Percentiles rank a stretch among this genome's conserved stretches.
These are phyloP conservation scores for Pseudofabraea citricarpa DNA, from an alignment of 2,329 filamentous ascomycete species.

Conservation along the genomic window DNA sequence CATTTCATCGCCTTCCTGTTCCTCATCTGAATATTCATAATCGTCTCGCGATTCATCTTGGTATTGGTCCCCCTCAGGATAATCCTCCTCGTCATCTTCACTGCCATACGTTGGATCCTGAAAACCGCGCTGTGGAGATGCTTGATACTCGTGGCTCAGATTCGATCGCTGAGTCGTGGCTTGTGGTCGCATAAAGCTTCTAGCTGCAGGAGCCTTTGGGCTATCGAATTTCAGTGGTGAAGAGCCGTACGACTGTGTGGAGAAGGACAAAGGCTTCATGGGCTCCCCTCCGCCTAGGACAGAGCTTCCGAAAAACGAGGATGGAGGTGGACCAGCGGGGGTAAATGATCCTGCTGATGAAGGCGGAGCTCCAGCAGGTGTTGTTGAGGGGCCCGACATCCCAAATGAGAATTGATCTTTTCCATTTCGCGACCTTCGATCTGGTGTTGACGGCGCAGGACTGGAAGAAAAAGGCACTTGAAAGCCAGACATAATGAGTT, in stretches of 20 bases:
- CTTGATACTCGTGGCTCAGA: conserved; percentile 41
- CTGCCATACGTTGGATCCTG: conserved; percentile 27
- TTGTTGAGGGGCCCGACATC: conserved; percentile 43
- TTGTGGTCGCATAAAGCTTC: conserved; percentile 15
- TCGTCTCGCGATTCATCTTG: conserved; percentile 33
- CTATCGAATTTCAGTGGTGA: conserved; percentile 14
- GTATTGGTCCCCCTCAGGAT: conserved; percentile 33
- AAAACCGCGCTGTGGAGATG: conserved; percentile 14
- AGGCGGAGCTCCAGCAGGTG: conserved; percentile 51
- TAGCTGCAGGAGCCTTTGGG: conserved; percentile 13
- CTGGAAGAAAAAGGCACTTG: conserved; percentile 25
- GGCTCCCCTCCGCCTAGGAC: conserved; percentile 30
- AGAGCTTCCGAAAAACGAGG: conserved; percentile 46
- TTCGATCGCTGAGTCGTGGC: conserved; percentile 38
- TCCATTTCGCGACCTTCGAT: conserved; percentile 22
- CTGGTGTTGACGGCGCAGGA: conserved; percentile 30
- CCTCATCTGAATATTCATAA: conserved; percentile 23
- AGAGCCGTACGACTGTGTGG: conserved; percentile 24
- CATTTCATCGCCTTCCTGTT: conserved; percentile 31
- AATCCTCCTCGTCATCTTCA: conserved; percentile 37
- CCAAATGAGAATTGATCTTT: conserved; percentile 21
- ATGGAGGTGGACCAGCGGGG: conserved; percentile 47
- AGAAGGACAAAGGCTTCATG: conserved; percentile 28
- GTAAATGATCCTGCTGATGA: conserved; percentile 49
- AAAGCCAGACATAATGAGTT: conserved; percentile 22